Evolutionary conservation across 495 filamentous ascomycete genomes (phyloP).

Genomic region (Daldinia loculata): DNA sequence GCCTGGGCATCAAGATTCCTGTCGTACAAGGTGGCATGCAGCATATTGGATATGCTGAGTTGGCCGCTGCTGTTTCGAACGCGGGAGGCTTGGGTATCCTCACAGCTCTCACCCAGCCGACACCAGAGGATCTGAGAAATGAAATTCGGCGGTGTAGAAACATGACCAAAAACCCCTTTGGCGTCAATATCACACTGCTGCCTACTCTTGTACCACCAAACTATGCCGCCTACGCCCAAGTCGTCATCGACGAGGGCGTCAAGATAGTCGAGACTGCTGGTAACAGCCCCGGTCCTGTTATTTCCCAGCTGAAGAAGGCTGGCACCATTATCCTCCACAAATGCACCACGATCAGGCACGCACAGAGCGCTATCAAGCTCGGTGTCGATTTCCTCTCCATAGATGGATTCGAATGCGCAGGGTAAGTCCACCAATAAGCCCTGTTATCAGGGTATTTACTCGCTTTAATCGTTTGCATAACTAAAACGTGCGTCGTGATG

Average conservation of each 20-base stretch:
- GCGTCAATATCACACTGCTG: slow-evolving; percentile 94
- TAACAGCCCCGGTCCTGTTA: slow-evolving; percentile 91
- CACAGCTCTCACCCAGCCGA: slow-evolving; percentile 94
- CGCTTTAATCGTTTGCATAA: slow-evolving; percentile 15
- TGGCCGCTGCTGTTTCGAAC: slow-evolving; percentile 92
- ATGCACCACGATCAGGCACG: slow-evolving; percentile 96
- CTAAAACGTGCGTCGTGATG: slow-evolving; percentile 20
- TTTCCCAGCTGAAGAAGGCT: slow-evolving; percentile 84
- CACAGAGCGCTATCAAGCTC: slow-evolving; percentile 89
- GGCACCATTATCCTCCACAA: slow-evolving; percentile 88
- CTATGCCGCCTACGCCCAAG: slow-evolving; percentile 90
- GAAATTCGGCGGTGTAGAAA: slow-evolving; percentile 88
- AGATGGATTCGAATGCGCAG: slow-evolving; percentile 97
- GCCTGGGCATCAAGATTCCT: slow-evolving; percentile 90
- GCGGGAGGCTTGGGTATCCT: slow-evolving; percentile 93
- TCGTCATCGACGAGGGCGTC: slow-evolving; percentile 92
- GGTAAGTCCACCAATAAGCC: slow-evolving; percentile 61
- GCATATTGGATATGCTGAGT: slow-evolving; percentile 81
- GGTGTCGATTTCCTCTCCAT: slow-evolving; percentile 97
- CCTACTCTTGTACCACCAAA: slow-evolving; percentile 88
- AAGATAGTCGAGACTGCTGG: slow-evolving; percentile 96
- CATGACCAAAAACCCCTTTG: slow-evolving; percentile 91
- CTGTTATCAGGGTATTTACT: slow-evolving; percentile 1
- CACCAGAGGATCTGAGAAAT: slow-evolving; percentile 89
- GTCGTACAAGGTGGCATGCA: slow-evolving; percentile 98